These are phyloP conservation scores for Raphanus sativus DNA, from an alignment of 345 rosid genomes.

Conservation along the genomic window DNA sequence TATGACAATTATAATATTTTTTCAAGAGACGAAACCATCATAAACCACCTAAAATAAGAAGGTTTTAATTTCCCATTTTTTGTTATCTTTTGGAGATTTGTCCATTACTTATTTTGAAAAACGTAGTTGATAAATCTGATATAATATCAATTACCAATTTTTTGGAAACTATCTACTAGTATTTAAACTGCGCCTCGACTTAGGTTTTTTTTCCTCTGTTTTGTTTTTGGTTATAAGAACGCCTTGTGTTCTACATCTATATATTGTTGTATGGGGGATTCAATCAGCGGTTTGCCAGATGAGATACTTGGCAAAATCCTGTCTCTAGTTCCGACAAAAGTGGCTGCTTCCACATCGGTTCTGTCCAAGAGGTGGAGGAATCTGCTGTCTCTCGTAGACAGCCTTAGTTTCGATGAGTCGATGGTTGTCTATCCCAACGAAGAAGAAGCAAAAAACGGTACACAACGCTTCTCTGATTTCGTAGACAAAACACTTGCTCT, in stretches of 20 bases:
- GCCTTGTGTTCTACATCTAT: too few species aligned
- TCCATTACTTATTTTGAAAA: too few species aligned
- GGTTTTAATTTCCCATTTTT: too few species aligned
- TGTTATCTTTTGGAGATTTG: too few species aligned
- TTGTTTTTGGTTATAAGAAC: neutral
- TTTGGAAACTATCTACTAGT: neutral
- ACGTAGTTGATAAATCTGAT: too few species aligned
- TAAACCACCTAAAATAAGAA: too few species aligned
- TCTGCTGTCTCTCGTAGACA: too few species aligned
- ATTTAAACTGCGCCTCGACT: neutral
- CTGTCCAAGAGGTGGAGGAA: neutral
- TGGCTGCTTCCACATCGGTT: neutral
- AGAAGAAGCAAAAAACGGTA: too few species aligned
- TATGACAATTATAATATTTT: too few species aligned
- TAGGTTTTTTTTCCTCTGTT: neutral
- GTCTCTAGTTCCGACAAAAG: neutral
- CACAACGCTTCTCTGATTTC: neutral
- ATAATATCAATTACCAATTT: too few species aligned
- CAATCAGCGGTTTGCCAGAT: neutral
- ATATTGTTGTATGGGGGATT: neutral
- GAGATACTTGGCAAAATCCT: neutral
- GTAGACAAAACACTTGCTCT: too few species aligned
- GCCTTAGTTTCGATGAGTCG: neutral
- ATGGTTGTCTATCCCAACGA: neutral
- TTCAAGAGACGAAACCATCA: too few species aligned